Evolutionary conservation across 371 early-diverging fungal species (phyloP), one percentile per base, ranked within the genome.

Genomic region (Gilbertella persicaria): DNA sequence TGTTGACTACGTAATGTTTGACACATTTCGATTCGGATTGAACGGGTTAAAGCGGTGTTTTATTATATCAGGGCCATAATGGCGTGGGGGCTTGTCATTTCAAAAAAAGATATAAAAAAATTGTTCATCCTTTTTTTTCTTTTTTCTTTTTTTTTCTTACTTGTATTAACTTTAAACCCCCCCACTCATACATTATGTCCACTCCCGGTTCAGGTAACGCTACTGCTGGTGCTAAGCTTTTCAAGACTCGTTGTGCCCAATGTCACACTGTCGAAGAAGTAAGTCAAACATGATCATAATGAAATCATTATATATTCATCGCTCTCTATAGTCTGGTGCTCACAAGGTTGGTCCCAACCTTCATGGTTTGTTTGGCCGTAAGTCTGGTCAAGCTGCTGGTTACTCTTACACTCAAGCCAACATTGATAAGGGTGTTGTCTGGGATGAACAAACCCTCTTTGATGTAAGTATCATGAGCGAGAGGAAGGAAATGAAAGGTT

Each of bases 161-260:
- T 20, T 33, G 33, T 45, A 45, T 53, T 60, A 16, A n/a, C 14
- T 24, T 19, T 23, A 43, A 33, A 60, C 37, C 60, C 60, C 61
- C 61, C 61, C 53, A 60, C 60, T 60, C 60, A 40, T 36, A 43
- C 43, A 57, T 37, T 3, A 60, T 60, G 61, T 60, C 61, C 55
- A 48, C 60, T 60, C 48, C 60, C 46, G 62, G 57, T 56, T 46
- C 56, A 61, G 76, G 77, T 64, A 66, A 76, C 71, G 77, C 71
- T 65, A 44, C 71, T 64, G 77, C 73, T 68, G 98, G 98, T 79
- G 96, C 96, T 67, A 94, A 95, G 87, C 94, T 97, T 79, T 98
- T 98, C 93, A 95, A 96, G 88, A 97, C 97, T 64, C 93, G 98
- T 59, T 98, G 98, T 67, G 95, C 96, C 53, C 94, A 93, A 71